Evolutionary conservation across 202 grass and related monocot species (phyloP), one percentile per base, ranked within the genome.

Genomic region (Musa balbisiana): DNA sequence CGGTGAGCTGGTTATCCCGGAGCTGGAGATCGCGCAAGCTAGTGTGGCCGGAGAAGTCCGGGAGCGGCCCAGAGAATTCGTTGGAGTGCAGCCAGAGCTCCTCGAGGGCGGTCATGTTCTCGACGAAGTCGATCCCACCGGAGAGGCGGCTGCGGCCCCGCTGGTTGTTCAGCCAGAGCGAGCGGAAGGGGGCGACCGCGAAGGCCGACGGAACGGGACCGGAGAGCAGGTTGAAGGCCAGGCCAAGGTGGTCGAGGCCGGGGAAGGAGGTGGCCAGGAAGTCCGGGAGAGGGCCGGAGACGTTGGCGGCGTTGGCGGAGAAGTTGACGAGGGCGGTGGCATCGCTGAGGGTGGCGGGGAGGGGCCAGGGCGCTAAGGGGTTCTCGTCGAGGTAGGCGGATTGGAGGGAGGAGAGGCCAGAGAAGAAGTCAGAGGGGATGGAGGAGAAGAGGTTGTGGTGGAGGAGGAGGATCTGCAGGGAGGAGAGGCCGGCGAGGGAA

Each of bases 161-260:
- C 50, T 86, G 84, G 76, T 74, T 87, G 81, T 87, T 82, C 51
- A 87, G 79, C 60, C 68, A 66, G 71, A 87, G 81, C 29, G 54
- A 69, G 2, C 64, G 69, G 13, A 83, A 20, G 14, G 71, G 53
- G 2, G 73, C 74, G 27, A 0, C n/a, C 0, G 64, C 64, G 55
- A 83, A 87, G 50, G 27, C 76, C 49, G 60, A 26, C 1, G 85
- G 81, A 33, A 87, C 71, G 58, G 9, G 49, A 10, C 85, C 85
- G 12, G 62, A 51, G 54, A 87, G 85, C 14, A 49, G 64, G 55
- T 87, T 87, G 62, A 11, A 80, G 10, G 85, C 75, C 24, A 87
- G 74, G 16, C 55, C 64, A 20, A 87, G 71, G 51, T 56, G 54
- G 63, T 76, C 53, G 49, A 83, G 75, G 51, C 58, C 54, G 65